These are phyloP conservation scores for Wallemia hederae DNA, from an alignment of 1,284 basidiomycete genomes.

Conservation along the genomic window DNA sequence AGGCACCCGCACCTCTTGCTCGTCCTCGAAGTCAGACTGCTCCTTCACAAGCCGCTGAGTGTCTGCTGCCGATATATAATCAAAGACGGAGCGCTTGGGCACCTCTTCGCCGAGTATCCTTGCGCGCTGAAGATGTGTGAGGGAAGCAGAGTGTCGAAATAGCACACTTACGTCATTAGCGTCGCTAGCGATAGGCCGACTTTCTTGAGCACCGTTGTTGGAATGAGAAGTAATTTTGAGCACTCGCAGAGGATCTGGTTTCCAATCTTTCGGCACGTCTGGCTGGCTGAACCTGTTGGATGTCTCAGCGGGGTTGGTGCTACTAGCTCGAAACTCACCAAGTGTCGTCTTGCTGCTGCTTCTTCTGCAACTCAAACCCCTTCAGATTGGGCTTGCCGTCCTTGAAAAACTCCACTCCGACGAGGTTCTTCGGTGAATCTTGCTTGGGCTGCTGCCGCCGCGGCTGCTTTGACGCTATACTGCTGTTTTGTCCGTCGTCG, in stretches of 20 bases:
- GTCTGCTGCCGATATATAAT: conserved; percentile 73
- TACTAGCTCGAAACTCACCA: conserved; percentile 23
- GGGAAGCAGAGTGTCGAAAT: background rate
- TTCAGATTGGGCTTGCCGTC: conserved; percentile 42
- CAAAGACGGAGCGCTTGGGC: conserved; percentile 53
- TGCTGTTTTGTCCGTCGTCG: background rate
- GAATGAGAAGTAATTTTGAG: conserved; percentile 27
- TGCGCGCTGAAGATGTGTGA: conserved; percentile 30
- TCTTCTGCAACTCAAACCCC: conserved; percentile 42
- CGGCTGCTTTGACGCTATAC: background rate
- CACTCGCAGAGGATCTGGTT: conserved; percentile 44
- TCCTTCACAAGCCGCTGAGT: conserved; percentile 48
- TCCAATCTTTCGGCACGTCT: conserved; percentile 53
- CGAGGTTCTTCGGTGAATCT: background rate
- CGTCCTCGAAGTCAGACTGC: conserved; percentile 13
- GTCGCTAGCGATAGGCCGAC: conserved; percentile 19
- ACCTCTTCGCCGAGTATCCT: conserved; percentile 49
- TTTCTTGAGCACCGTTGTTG: conserved; percentile 16
- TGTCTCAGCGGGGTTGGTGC: background rate
- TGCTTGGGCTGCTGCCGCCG: background rate
- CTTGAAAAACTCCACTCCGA: conserved; percentile 23
- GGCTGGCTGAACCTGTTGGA: conserved; percentile 40
- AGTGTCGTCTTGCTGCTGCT: conserved; percentile 37
- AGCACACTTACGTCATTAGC: conserved; percentile 3
- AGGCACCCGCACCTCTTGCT: conserved; percentile 23